phyloP scores from a whole-genome alignment of 2,329 filamentous ascomycete species.

The Cladosporium sp. region DNA sequence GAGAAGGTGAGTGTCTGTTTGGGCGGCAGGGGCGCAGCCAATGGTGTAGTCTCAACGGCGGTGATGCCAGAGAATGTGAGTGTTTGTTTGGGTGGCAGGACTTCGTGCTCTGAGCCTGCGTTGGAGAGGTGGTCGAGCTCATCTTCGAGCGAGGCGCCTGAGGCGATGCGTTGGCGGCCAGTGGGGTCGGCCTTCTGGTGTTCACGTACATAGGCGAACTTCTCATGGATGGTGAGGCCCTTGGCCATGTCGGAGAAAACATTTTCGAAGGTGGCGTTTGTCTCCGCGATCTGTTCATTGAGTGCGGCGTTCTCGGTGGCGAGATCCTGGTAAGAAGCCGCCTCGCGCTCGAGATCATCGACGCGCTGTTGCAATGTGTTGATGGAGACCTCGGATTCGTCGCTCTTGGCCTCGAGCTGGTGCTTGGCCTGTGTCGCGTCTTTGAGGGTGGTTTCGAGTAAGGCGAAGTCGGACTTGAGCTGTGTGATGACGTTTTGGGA shows the following conservation, averaged over 20 bases:
- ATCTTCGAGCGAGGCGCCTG: neutral
- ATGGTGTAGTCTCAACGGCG: neutral
- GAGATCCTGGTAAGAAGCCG: neutral
- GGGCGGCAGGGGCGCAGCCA: neutral
- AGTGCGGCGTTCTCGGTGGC: neutral
- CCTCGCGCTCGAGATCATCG: neutral
- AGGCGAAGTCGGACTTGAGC: neutral
- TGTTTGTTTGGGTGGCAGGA: neutral
- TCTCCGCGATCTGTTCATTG: neutral
- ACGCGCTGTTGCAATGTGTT: neutral
- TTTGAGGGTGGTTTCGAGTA: neutral
- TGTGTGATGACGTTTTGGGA: neutral
- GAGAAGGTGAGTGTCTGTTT: neutral
- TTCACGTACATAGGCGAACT: conserved; percentile 1
- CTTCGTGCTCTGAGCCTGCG: neutral
- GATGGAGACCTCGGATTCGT: neutral
- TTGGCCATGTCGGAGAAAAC: conserved; percentile 2
- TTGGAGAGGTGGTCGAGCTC: neutral
- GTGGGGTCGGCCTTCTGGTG: neutral
- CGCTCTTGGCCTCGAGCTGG: neutral
- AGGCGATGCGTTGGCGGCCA: neutral
- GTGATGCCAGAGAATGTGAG: neutral
- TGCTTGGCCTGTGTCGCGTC: neutral
- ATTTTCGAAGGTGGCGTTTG: neutral
- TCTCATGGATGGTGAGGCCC: conserved; percentile 7